These are phyloP conservation scores for Trichoderma pleuroti DNA, from an alignment of 2,329 filamentous ascomycete genomes.

Conservation along the genomic window DNA sequence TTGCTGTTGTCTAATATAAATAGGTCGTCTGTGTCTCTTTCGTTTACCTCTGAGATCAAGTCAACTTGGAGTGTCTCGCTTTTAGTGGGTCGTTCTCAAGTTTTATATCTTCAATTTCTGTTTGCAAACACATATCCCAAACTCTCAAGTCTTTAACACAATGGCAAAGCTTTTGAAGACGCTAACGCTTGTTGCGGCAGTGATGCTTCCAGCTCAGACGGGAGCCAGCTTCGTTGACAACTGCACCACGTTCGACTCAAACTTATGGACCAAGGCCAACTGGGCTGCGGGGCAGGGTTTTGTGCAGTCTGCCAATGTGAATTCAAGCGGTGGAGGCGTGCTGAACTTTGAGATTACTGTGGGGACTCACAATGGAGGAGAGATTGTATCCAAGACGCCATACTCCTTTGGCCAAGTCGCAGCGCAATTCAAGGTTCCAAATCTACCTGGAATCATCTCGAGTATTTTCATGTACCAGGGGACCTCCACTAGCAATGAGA, in stretches of 20 bases:
- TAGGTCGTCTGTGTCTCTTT: neutral
- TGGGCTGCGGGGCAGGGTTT: neutral
- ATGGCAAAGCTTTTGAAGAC: neutral
- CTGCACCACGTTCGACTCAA: neutral
- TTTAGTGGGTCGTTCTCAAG: neutral
- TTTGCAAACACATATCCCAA: neutral
- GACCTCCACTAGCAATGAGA: constrained; percentile 2
- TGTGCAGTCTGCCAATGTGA: neutral
- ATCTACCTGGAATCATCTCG: neutral
- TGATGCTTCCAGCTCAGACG: neutral
- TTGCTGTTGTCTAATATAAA: neutral
- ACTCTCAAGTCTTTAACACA: neutral
- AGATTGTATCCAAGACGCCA: neutral
- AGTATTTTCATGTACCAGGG: constrained; percentile 8
- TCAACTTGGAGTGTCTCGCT: neutral
- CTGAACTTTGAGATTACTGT: neutral
- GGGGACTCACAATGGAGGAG: neutral
- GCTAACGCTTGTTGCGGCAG: neutral
- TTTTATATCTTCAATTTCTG: neutral
- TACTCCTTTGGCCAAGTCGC: neutral
- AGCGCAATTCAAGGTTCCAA: constrained; percentile 1
- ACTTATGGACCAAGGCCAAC: neutral
- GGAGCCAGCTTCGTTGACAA: neutral
- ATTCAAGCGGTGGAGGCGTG: constrained; percentile 3
- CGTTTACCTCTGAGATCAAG: neutral